Conservation (phyloP, 2,329 filamentous ascomycete species). For the Ilyonectria destructans region DNA sequence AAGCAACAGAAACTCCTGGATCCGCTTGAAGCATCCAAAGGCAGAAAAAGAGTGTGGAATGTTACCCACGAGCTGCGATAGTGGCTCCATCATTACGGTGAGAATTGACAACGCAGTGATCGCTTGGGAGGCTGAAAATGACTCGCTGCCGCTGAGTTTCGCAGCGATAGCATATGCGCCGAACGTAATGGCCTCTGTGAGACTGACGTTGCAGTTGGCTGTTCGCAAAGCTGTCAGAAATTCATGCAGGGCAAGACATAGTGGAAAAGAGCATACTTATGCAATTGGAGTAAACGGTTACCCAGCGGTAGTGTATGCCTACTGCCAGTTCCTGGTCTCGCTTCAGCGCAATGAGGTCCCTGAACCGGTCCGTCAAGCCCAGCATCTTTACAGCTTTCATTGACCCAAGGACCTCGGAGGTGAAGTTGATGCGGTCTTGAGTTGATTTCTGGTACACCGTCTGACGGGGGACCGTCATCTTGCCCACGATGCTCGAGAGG, state of each 20-base stretch:
- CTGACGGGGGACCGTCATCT: slow-evolving; percentile 49
- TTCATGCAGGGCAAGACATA: neutral
- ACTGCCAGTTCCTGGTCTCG: slow-evolving; percentile 47
- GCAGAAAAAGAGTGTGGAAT: slow-evolving; percentile 48
- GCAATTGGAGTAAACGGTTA: slow-evolving; percentile 49
- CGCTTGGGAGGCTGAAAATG: slow-evolving; percentile 51
- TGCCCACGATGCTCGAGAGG: slow-evolving; percentile 44
- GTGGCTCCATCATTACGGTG: slow-evolving; percentile 49
- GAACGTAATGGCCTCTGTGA: slow-evolving; percentile 52
- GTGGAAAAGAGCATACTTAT: slow-evolving; percentile 42
- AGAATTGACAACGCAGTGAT: slow-evolving; percentile 53
- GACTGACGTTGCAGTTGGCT: slow-evolving; percentile 48
- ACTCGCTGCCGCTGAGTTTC: slow-evolving; percentile 43
- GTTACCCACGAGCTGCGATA: slow-evolving; percentile 45
- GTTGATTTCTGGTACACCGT: slow-evolving; percentile 53
- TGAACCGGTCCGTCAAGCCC: slow-evolving; percentile 50
- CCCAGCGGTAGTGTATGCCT: slow-evolving; percentile 46
- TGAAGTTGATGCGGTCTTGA: slow-evolving; percentile 54
- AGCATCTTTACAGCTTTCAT: slow-evolving; percentile 57
- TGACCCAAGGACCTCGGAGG: slow-evolving; percentile 51
- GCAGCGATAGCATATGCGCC: slow-evolving; percentile 51
- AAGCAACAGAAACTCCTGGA: slow-evolving; percentile 50
- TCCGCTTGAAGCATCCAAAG: slow-evolving; percentile 52
- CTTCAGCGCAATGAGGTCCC: slow-evolving; percentile 44
- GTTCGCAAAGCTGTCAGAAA: neutral